phyloP scores from a whole-genome alignment of 2,329 filamentous ascomycete species.

The Fusarium sp. region DNA sequence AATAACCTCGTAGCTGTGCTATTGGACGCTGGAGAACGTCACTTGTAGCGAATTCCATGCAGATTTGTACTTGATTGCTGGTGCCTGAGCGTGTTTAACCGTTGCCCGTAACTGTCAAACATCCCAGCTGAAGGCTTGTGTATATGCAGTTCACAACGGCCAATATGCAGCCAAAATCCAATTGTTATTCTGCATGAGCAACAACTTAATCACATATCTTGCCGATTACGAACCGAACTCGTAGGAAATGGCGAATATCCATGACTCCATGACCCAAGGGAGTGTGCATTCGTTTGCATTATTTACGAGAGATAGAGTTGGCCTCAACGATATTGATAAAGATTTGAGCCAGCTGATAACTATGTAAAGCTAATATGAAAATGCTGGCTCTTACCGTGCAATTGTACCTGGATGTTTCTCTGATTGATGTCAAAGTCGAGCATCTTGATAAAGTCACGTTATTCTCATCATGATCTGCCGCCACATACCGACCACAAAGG shows the following conservation, averaged over 20 bases:
- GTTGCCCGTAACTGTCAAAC: conserved; percentile 1
- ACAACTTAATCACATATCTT: background rate
- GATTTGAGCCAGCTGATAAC: background rate
- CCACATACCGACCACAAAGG: background rate
- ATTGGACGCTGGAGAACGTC: background rate
- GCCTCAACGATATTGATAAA: background rate
- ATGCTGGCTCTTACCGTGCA: background rate
- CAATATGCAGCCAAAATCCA: conserved; percentile 3
- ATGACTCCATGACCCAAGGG: conserved; percentile 1
- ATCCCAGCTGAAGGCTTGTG: background rate
- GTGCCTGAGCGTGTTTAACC: background rate
- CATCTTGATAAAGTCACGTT: background rate
- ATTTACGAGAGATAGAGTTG: background rate
- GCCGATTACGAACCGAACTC: conserved; percentile 3
- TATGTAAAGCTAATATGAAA: background rate
- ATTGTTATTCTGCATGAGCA: background rate
- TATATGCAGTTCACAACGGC: background rate
- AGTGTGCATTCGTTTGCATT: conserved; percentile 6
- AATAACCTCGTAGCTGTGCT: background rate
- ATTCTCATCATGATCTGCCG: background rate
- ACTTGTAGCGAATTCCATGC: background rate
- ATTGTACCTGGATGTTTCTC: background rate
- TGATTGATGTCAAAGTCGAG: background rate
- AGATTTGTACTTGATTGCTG: background rate
- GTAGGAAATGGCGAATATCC: background rate